phyloP scores from a whole-genome alignment of 768 basidiomycete species.

The Phallus indusiatus region DNA sequence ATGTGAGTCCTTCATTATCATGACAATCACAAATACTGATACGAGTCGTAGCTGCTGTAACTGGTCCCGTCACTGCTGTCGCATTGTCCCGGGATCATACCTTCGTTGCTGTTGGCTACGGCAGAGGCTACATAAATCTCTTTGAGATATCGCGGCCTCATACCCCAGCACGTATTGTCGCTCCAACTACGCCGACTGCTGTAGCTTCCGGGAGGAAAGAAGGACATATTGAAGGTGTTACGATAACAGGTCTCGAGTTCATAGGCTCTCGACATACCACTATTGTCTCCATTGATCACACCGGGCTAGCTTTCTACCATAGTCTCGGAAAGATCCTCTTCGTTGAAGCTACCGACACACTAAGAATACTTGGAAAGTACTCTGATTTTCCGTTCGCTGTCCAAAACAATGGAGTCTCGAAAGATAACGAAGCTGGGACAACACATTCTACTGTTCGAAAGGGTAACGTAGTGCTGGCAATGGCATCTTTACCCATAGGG shows the following conservation, averaged over 20 bases:
- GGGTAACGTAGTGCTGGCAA: conserved; percentile 57
- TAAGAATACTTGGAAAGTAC: conserved; percentile 90
- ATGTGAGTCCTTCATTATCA: conserved; percentile 33
- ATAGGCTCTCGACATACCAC: conserved; percentile 90
- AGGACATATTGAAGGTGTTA: conserved; percentile 73
- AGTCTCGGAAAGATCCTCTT: conserved; percentile 90
- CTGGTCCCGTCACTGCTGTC: conserved; percentile 80
- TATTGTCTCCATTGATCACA: conserved; percentile 81
- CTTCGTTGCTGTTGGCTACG: conserved; percentile 82
- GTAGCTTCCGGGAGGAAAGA: conserved; percentile 73
- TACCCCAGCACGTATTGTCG: conserved; percentile 55
- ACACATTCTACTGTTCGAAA: conserved; percentile 25
- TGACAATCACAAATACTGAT: conserved; percentile 10
- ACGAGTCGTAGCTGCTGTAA: conserved; percentile 36
- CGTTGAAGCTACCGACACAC: conserved; percentile 88
- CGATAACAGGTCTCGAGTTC: conserved; percentile 76
- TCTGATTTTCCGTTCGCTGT: conserved; percentile 37
- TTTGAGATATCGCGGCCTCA: conserved; percentile 71
- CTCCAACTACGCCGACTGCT: conserved; percentile 58
- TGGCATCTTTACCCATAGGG: conserved; percentile 77
- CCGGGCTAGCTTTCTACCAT: conserved; percentile 91
- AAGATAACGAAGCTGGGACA: conserved; percentile 15
- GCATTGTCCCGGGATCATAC: conserved; percentile 92
- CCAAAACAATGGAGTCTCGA: conserved; percentile 11
- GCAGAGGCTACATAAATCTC: conserved; percentile 74